These are phyloP conservation scores for Colletotrichum sp. DNA, from an alignment of 2,329 filamentous ascomycete species.

Conservation along the genomic window DNA sequence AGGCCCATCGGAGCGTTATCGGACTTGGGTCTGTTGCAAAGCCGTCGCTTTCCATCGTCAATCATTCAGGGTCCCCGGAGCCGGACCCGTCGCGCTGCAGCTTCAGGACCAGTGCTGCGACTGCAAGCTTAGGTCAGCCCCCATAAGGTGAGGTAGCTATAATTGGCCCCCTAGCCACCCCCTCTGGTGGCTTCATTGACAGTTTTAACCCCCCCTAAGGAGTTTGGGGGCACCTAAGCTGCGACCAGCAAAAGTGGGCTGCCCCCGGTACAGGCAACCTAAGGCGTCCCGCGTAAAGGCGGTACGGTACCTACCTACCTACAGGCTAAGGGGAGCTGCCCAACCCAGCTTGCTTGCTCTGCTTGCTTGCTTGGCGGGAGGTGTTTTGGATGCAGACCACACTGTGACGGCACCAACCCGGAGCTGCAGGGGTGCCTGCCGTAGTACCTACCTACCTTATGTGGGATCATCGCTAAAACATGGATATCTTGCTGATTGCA, in stretches of 20 bases:
- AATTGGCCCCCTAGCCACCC: neutral
- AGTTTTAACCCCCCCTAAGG: neutral
- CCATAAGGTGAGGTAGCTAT: neutral
- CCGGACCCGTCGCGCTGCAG: conserved; percentile 9
- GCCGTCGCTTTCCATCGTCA: conserved; percentile 23
- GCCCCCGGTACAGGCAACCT: neutral
- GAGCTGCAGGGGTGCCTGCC: conserved; percentile 5
- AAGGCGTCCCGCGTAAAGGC: neutral
- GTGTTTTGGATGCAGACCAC: neutral
- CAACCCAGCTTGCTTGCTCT: neutral
- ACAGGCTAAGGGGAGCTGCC: neutral
- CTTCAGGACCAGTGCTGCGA: neutral
- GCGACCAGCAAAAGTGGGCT: neutral
- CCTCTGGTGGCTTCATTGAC: neutral
- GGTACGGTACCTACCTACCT: neutral
- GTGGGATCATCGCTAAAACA: conserved; percentile 17
- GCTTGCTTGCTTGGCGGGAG: neutral
- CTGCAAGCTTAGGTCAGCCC: conserved; percentile 17
- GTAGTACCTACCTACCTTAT: neutral
- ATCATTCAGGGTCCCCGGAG: conserved; percentile 19
- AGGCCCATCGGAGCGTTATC: conserved; percentile 30
- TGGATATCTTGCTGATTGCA: conserved; percentile 8
- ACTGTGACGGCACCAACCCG: neutral
- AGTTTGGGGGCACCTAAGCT: neutral
- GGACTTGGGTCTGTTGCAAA: conserved; percentile 23